A percentile compares a stretch with the other conserved stretches of the same genome.
Evolutionary conservation across 2,329 filamentous ascomycete genomes (phyloP).

Genomic region (Gliomastix tumulicola): DNA sequence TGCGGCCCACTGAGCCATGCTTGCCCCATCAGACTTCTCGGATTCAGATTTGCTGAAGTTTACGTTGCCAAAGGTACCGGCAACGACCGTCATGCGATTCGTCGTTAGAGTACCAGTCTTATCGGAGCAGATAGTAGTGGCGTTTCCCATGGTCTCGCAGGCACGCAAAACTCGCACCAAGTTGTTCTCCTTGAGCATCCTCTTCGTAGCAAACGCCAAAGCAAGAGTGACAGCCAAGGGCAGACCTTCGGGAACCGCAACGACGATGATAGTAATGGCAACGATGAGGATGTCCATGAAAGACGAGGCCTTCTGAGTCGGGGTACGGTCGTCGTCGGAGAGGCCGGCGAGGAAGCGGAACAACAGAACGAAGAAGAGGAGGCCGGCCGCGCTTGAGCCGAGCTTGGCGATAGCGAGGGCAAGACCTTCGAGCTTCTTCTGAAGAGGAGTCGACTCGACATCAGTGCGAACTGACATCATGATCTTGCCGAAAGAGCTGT

Average conservation of each 20-base stretch:
- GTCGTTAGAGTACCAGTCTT: conserved; percentile 32
- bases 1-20: conserved; percentile 4
- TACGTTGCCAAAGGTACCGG: conserved; percentile 52
- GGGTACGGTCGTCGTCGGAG: conserved; percentile 34
- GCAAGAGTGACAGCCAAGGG: conserved; percentile 61
- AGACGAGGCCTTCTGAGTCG: conserved; percentile 48
- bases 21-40: conserved; percentile 10
- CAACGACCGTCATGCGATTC: conserved; percentile 69
- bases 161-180: conserved; percentile 56
- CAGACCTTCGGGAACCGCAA: conserved; percentile 60
- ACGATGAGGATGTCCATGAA: conserved; percentile 61
- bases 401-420: conserved; percentile 26
- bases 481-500: conserved; percentile 47
- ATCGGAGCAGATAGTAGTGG: conserved; percentile 66
- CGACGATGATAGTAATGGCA: conserved; percentile 60
- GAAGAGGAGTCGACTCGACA: conserved; percentile 44
- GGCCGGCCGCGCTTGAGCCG: conserved; percentile 58
- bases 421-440: conserved; percentile 39
- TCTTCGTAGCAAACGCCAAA: conserved; percentile 57
- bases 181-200: conserved; percentile 62
- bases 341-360: conserved; percentile 68
- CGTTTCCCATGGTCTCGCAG: conserved; percentile 63
- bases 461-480: conserved; percentile 48
- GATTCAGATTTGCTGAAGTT: conserved; percentile 21
- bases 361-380: conserved; percentile 71